Evolutionary conservation across 2,329 filamentous ascomycete genomes (phyloP), one percentile per base, ranked within the genome.

Genomic region (Stemphylium vesicarium): DNA sequence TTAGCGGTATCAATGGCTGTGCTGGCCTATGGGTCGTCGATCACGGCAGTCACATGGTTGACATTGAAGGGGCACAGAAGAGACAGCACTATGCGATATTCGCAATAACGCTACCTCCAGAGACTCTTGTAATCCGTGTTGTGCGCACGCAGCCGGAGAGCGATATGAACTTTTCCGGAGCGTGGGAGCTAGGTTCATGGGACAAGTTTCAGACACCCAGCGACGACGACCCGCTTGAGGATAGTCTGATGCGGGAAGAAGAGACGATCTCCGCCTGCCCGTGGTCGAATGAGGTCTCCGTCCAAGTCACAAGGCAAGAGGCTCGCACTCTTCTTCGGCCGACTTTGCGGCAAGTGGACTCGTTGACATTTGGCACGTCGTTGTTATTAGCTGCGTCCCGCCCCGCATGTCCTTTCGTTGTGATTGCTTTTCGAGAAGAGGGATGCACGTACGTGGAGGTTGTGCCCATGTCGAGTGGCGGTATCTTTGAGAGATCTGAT

Each of bases 11-110:
- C 48, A 63, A 62, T 32, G 74, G 73, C 6, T 70, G 68, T 42
- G 74, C 69, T 6, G 69, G 72, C 11, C 39, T 79, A 0, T 81
- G 77, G 77, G 60, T 74, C 1, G 37, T 80, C 2, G 66, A 72
- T 41, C 46, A 70, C 40, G 68, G 66, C 22, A 65, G 59, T 22
- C 62, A 74, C 39, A 54, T 59, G 4, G 52, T 69, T 2, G 63
- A 66, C 1, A 63, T 72, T 4, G 70, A 71, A 9, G 69, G 62
- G n/a, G 62, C 51, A 16, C 55, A 66, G 38, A 46, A 55, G 2
- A 64, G 65, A 13, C 60, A 69, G 18, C 71, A 75, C 13, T 70
- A 71, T 12, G 68, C 75, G 2, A 62, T 74, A 11, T 62, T 80
- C 15, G 50, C 78, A 2, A 57, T 80, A 11, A 75, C 77, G 4